These are phyloP conservation scores for Sonneratia caseolaris DNA, from an alignment of 345 rosid genomes.

Conservation along the genomic window DNA sequence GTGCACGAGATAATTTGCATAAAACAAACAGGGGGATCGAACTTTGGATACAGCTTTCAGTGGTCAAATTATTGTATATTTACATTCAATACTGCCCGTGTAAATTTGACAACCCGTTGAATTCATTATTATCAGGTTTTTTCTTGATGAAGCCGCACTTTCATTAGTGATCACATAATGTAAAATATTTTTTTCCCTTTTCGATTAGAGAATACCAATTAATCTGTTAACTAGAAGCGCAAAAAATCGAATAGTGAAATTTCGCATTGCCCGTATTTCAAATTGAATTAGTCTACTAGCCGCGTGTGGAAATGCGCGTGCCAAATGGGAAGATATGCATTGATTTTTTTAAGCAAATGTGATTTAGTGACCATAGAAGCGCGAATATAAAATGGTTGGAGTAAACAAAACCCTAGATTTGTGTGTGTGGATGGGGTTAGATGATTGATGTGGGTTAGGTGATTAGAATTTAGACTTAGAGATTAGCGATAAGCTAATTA, in stretches of 20 bases:
- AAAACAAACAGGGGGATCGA: too few species aligned
- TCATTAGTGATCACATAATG: too few species aligned
- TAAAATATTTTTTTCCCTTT: too few species aligned
- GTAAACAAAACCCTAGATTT: conserved; percentile 17
- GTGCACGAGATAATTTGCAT: too few species aligned
- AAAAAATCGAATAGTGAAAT: neutral
- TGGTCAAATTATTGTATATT: neutral
- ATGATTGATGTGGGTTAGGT: conserved; percentile 16
- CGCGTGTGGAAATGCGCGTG: neutral
- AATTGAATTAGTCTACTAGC: neutral
- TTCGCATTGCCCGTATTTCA: neutral
- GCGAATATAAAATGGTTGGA: neutral
- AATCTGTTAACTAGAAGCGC: too few species aligned
- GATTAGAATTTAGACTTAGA: neutral
- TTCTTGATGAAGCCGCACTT: too few species aligned
- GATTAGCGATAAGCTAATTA: neutral
- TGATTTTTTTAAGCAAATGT: neutral
- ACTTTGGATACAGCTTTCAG: neutral
- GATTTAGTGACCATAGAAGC: neutral
- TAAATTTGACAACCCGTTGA: neutral
- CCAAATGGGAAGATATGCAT: neutral
- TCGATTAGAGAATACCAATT: too few species aligned
- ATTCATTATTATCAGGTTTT: neutral
- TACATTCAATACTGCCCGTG: too few species aligned
- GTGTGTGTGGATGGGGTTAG: conserved; percentile 28